These are phyloP conservation scores for Boletus rex-veris DNA, from an alignment of 768 basidiomycete genomes.

Conservation along the genomic window DNA sequence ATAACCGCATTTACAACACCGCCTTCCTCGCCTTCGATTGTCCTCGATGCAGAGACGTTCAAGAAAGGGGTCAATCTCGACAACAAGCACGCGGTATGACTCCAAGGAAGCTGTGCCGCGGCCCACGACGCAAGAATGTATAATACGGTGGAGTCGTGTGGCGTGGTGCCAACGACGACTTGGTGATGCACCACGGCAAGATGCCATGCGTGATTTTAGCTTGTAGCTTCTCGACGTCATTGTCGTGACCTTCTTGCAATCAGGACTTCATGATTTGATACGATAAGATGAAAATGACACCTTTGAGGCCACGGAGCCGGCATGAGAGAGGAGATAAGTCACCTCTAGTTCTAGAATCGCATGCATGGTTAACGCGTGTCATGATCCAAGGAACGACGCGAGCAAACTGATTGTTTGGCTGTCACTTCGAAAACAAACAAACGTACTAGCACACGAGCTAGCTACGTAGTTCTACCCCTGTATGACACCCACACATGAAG, in stretches of 20 bases:
- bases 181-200: slow-evolving; percentile 3
- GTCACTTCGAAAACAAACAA: slow-evolving; percentile 10
- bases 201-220: slow-evolving; percentile 2
- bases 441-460: slow-evolving; percentile 14
- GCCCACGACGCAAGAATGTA: slow-evolving; percentile 3
- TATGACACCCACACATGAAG: background rate
- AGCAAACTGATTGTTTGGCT: background rate
- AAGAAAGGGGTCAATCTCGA: slow-evolving; percentile 10
- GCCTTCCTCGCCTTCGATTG: slow-evolving; percentile 25
- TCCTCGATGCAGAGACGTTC: slow-evolving; percentile 5
- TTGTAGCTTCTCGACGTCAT: slow-evolving; percentile 18
- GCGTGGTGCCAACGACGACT: slow-evolving; percentile 1
- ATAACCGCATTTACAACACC: slow-evolving; percentile 31
- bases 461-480: background rate
- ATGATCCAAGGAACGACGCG: slow-evolving; percentile 4
- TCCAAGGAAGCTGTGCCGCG: background rate
- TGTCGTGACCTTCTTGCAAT: slow-evolving; percentile 2
- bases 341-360: slow-evolving; percentile 5
- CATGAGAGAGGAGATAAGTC: background rate
- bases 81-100: slow-evolving; percentile 13
- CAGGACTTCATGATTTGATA: slow-evolving; percentile 22
- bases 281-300: slow-evolving; percentile 19
- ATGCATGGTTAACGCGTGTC: slow-evolving; percentile 22
- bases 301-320: background rate
- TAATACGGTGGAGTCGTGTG: slow-evolving; percentile 9